Percentiles rank a stretch among this genome's conserved stretches.
Evolutionary conservation across 179 eudicot species (phyloP).

Genomic region (Beta corolliflora): DNA sequence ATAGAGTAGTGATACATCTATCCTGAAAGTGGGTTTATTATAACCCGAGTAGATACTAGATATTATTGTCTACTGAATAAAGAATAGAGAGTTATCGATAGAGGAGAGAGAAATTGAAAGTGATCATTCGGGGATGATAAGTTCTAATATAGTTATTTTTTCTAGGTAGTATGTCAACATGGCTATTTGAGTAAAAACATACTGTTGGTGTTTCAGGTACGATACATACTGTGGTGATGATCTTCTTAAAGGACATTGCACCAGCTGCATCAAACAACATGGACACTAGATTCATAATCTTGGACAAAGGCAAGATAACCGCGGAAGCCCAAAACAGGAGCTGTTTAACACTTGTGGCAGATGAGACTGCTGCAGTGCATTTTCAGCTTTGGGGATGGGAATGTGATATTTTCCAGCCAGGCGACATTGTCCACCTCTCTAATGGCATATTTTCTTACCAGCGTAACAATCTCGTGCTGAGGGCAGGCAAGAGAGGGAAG

Average conservation of each 20-base stretch:
- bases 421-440: conserved; percentile 56
- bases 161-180: background rate
- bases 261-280: conserved; percentile 85
- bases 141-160: background rate
- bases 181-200: background rate
- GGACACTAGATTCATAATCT: conserved; percentile 62
- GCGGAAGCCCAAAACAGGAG: conserved; percentile 55
- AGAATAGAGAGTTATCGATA: background rate
- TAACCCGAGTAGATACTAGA: too few relatives aligned
- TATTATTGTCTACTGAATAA: too few relatives aligned
- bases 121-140: background rate
- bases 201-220: background rate
- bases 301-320: conserved; percentile 60
- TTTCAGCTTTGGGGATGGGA: conserved; percentile 88
- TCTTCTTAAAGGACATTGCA: conserved; percentile 54
- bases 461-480: conserved; percentile 47
- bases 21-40: too few relatives aligned
- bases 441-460: conserved; percentile 78
- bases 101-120: background rate
- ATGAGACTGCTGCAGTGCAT: conserved; percentile 82
- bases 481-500: conserved; percentile 85
- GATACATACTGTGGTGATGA: conserved; percentile 6
- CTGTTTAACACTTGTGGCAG: conserved; percentile 79
- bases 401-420: conserved; percentile 72
- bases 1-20: too few relatives aligned